Evolutionary conservation across 1,139 yeast species (phyloP).

Genomic region (Wickerhamiella pararugosa): DNA sequence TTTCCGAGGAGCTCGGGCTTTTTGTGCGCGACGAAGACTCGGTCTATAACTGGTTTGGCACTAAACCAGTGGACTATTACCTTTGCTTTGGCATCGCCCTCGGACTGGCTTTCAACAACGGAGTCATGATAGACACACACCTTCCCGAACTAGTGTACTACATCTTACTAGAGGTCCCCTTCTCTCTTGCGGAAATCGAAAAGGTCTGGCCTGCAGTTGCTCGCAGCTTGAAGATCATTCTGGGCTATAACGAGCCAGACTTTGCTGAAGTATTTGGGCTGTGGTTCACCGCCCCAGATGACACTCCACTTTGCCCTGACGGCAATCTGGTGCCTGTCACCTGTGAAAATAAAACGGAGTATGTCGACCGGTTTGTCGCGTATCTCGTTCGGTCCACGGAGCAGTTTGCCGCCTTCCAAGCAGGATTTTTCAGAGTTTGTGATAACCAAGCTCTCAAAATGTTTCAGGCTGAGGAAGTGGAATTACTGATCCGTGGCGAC

Average conservation of each 20-base stretch:
- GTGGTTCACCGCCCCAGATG: constrained; percentile 29
- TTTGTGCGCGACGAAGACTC: constrained; percentile 50
- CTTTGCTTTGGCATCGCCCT: constrained; percentile 70
- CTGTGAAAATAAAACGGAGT: constrained; percentile 38
- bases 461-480: constrained; percentile 70
- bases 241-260: constrained; percentile 34
- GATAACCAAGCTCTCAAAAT: constrained; percentile 69
- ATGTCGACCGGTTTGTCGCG: constrained; percentile 45
- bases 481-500: constrained; percentile 64
- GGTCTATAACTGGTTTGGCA: constrained; percentile 57
- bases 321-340: constrained; percentile 46
- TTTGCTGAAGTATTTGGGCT: constrained; percentile 34
- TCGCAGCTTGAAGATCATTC: constrained; percentile 38
- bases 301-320: constrained; percentile 35
- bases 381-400: constrained; percentile 40
- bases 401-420: constrained; percentile 43
- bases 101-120: constrained; percentile 83
- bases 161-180: constrained; percentile 43
- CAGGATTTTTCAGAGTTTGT: constrained; percentile 61
- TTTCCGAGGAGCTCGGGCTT: constrained; percentile 38
- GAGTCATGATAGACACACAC: constrained; percentile 65
- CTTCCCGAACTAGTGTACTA: constrained; percentile 70
- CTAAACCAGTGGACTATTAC: constrained; percentile 38
- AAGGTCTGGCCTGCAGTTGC: constrained; percentile 58
- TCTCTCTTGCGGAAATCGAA: constrained; percentile 47